Evolutionary conservation across 305 asterid species (phyloP), one percentile per base, ranked within the genome.

Genomic region (Lippia alba): DNA sequence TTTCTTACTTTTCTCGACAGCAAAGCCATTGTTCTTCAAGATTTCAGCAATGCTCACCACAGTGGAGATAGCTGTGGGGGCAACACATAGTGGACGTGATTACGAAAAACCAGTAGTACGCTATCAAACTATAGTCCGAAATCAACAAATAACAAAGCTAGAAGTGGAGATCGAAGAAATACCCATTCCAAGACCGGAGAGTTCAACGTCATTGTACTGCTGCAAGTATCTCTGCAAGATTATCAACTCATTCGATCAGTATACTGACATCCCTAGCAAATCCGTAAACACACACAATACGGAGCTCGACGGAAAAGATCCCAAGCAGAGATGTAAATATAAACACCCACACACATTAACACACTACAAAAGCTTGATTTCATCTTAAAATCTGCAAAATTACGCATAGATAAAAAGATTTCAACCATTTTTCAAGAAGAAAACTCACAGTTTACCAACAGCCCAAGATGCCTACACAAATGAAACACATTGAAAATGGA

Each of bases 121-220:
- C 17, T 12, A 8, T 39, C 30, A 17, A 2, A 56, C 14, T 8
- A 32, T 9, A 33, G 11, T 15, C 60, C 44, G 18, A 5, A 5
- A 14, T 19, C 17, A 56, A 18, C 46, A 19, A 33, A 5, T 34
- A 36, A 59, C 4, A 36, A 24, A 32, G 50, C 16, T 66, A 78
- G 32, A 73, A 24, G 24, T 69, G 51, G 59, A 54, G 63, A 56
- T 41, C 6, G 24, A 67, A 55, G 64, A 19, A 67, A 66, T 86
- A 88, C 95, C 92, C 95, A 88, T 88, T 67, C 92, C 92, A 44
- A 88, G 90, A 74, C 89, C 92, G 78, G 92, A 88, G 74, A 88
- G 89, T 78, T 88, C 92, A 81, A 84, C 89, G 64, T 88, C 92
- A 40, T 80, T 56, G 81, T 72, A 84, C 53, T 86, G 86, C 69